phyloP scores from a whole-genome alignment of 441 rosid species.

The Erysimum cheiri region DNA sequence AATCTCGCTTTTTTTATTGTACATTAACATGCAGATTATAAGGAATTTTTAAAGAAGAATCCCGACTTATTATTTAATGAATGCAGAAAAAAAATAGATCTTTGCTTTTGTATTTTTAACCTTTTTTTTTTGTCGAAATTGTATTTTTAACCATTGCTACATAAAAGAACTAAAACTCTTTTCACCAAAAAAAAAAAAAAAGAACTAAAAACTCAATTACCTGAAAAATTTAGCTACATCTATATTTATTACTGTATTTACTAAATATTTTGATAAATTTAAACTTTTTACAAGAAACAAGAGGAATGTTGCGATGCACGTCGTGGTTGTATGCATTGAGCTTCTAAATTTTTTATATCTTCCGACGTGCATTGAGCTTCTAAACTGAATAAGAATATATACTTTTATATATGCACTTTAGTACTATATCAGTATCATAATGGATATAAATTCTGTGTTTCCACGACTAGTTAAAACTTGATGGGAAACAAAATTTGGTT shows the following conservation, averaged over 20 bases:
- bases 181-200: no score
- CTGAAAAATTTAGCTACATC: neutral
- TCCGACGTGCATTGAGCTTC: constrained; percentile 40
- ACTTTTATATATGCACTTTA: neutral
- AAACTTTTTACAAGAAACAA: constrained; percentile 16
- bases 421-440: neutral
- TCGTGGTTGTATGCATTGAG: constrained; percentile 37
- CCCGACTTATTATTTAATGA: neutral
- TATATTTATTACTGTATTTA: constrained; percentile 7
- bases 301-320: constrained; percentile 43
- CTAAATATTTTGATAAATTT: neutral
- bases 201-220: constrained; percentile 7
- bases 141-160: no score
- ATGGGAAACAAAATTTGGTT: neutral
- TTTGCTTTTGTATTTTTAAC: neutral
- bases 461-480: neutral
- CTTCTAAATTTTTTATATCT: constrained; percentile 28
- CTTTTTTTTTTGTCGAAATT: no score
- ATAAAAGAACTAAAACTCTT: no score
- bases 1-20: neutral
- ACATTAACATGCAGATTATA: neutral
- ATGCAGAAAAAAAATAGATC: neutral
- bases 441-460: neutral
- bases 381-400: constrained; percentile 6
- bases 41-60: neutral